Conservation (phyloP, 768 basidiomycete genomes). For the Russula griseocarnosa region DNA sequence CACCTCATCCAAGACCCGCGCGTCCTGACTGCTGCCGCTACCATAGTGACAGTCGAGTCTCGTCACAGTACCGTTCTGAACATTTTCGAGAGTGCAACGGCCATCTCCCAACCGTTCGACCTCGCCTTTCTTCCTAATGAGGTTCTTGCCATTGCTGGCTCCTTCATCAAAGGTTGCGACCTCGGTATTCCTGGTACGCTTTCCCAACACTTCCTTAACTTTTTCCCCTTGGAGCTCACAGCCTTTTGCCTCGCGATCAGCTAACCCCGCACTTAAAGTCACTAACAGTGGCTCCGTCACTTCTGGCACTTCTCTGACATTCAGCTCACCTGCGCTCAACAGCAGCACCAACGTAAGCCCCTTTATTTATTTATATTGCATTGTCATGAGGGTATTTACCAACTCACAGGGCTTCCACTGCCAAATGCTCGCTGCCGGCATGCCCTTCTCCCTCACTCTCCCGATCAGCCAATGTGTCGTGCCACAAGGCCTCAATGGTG, state of each 20-base stretch:
- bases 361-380: not conserved
- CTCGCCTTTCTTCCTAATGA: conserved; percentile 64
- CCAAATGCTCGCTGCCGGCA: conserved; percentile 71
- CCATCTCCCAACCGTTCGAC: conserved; percentile 70
- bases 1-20: conserved; percentile 56
- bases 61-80: conserved; percentile 79
- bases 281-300: conserved; percentile 58
- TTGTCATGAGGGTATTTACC: not conserved
- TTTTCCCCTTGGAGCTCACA: not conserved
- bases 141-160: conserved; percentile 62
- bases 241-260: conserved; percentile 32
- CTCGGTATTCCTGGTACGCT: conserved; percentile 51
- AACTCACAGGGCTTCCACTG: conserved; percentile 52
- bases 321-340: conserved; percentile 55
- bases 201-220: rapidly evolving
- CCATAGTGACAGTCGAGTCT: conserved; percentile 77
- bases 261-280: conserved; percentile 55
- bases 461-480: conserved; percentile 60
- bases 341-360: conserved; percentile 44
- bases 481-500: conserved; percentile 65
- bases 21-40: conserved; percentile 60
- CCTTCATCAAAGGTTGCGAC: conserved; percentile 68
- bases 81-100: conserved; percentile 54
- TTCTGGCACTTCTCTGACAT: conserved; percentile 58
- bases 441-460: conserved; percentile 51